These are phyloP conservation scores for Sclerotinia subarctica DNA, from an alignment of 2,329 filamentous ascomycete species.

Conservation along the genomic window DNA sequence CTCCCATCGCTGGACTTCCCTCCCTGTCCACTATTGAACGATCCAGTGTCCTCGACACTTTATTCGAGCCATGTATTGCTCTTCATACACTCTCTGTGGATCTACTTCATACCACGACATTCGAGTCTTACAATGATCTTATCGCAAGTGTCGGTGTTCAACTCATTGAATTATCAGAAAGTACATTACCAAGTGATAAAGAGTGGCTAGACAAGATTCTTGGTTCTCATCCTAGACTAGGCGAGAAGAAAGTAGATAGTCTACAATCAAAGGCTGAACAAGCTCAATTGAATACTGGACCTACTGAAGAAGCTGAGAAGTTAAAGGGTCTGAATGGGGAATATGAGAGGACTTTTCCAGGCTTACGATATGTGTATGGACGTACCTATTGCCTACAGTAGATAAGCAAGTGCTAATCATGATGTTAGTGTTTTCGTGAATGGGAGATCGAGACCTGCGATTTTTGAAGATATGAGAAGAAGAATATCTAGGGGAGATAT, in stretches of 20 bases:
- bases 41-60: conserved; percentile 63
- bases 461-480: conserved; percentile 78
- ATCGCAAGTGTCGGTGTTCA: conserved; percentile 63
- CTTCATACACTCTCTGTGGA: conserved; percentile 72
- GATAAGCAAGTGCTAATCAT: conserved; percentile 25
- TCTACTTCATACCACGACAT: conserved; percentile 57
- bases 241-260: conserved; percentile 78
- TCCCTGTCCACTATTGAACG: conserved; percentile 54
- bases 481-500: conserved; percentile 69
- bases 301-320: conserved; percentile 53
- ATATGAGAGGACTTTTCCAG: conserved; percentile 79
- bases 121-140: conserved; percentile 65
- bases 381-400: not conserved
- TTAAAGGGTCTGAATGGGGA: conserved; percentile 66
- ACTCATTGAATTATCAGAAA: conserved; percentile 58
- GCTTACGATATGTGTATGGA: conserved; percentile 71
- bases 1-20: conserved; percentile 54
- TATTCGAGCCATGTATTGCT: conserved; percentile 78
- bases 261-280: conserved; percentile 79
- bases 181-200: conserved; percentile 48
- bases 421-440: conserved; percentile 76
- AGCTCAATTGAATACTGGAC: conserved; percentile 62
- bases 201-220: conserved; percentile 68
- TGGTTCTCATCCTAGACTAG: conserved; percentile 77
- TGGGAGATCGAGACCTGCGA: conserved; percentile 65